Conservation (phyloP, 805 yeast species). For the Schizosaccharomyces lindneri region DNA sequence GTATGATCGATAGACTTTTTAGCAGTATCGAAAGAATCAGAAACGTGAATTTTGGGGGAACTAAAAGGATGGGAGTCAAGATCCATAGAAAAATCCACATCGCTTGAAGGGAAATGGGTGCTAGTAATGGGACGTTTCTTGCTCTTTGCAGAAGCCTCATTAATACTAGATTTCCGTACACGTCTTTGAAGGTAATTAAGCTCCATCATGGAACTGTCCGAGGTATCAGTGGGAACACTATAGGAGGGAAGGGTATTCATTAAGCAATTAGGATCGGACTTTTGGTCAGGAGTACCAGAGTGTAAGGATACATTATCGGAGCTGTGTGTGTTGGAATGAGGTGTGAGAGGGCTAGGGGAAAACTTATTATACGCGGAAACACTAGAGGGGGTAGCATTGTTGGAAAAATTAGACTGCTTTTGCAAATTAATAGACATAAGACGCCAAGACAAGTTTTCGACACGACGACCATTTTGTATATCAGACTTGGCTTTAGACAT, state of each 20-base stretch:
- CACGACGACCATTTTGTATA: constrained; percentile 47
- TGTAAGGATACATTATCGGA: neutral
- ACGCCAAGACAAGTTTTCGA: constrained; percentile 75
- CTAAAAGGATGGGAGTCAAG: neutral
- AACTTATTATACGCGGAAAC: neutral
- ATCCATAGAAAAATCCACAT: neutral
- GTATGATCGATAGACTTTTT: neutral
- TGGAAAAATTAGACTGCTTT: neutral
- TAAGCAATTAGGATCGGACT: neutral
- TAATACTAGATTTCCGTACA: neutral
- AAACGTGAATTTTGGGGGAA: neutral
- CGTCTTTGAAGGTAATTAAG: neutral
- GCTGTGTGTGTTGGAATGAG: neutral
- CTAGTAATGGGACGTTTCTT: neutral
- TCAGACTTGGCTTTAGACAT: constrained; percentile 52
- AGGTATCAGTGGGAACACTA: neutral
- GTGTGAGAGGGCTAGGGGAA: neutral
- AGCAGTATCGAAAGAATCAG: neutral
- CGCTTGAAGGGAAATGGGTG: neutral
- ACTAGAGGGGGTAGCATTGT: neutral
- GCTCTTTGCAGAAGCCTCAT: neutral
- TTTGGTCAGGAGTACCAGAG: neutral
- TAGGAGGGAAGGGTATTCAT: neutral
- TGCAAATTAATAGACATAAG: constrained; percentile 33
- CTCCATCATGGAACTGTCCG: neutral